Percentiles rank a stretch among this genome's conserved stretches.
These are phyloP conservation scores for Fallopia convolvulus DNA, from an alignment of 148 eudicot species.

Conservation along the genomic window DNA sequence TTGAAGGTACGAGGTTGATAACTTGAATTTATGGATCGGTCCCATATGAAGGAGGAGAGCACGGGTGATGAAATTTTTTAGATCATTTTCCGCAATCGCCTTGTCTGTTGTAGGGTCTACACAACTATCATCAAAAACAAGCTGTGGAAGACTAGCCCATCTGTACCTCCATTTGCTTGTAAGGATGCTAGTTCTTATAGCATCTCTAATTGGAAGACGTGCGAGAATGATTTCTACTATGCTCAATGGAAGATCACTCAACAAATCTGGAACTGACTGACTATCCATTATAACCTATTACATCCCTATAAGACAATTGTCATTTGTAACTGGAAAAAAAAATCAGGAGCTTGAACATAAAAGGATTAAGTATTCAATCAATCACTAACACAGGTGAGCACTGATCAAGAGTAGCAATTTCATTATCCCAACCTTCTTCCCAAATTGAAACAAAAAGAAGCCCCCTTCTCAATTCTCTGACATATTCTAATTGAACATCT, in stretches of 20 bases:
- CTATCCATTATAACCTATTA: constrained; percentile 19
- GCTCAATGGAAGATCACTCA: constrained; percentile 46
- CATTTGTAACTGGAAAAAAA: not conserved
- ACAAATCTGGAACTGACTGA: constrained; percentile 24
- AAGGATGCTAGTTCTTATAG: constrained; percentile 48
- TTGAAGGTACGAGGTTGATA: constrained; percentile 41
- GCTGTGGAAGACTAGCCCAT: constrained; percentile 49
- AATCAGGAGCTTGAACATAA: not conserved
- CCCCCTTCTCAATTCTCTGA: not conserved
- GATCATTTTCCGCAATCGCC: constrained; percentile 22
- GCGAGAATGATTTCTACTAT: constrained; percentile 42
- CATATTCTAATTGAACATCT: not conserved
- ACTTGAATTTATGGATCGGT: constrained; percentile 56
- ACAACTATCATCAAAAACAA: constrained; percentile 46
- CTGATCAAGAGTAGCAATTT: not conserved
- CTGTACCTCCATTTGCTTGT: constrained; percentile 58
- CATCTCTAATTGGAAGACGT: constrained; percentile 49
- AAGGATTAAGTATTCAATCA: not conserved
- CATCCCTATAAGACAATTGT: not conserved
- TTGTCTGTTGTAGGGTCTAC: constrained; percentile 32
- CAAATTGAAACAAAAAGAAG: not conserved
- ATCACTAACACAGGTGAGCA: not conserved
- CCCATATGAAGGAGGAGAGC: constrained; percentile 63
- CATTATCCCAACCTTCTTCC: not conserved
- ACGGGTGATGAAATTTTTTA: constrained; percentile 44